These are phyloP conservation scores for Macrophomina pseudophaseolina DNA, from an alignment of 2,329 filamentous ascomycete species.

Conservation along the genomic window DNA sequence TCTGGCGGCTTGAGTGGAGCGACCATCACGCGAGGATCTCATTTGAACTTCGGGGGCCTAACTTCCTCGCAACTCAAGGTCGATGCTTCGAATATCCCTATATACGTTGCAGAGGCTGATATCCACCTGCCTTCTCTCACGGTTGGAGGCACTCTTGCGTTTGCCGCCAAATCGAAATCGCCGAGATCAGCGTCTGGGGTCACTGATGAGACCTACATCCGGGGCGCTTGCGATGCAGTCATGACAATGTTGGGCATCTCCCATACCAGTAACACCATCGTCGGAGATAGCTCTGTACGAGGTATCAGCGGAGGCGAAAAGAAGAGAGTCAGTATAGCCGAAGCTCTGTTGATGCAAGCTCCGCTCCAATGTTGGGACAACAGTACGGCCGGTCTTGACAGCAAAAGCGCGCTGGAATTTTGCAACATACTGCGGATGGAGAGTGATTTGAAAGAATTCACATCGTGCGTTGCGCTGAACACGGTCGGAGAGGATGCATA, in stretches of 20 bases:
- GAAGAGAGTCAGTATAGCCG: conserved; percentile 77
- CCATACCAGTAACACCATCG: conserved; percentile 71
- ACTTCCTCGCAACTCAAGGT: conserved; percentile 63
- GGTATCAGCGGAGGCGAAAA: conserved; percentile 73
- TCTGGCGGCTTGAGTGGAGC: conserved; percentile 71
- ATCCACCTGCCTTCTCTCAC: conserved; percentile 76
- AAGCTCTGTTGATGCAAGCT: conserved; percentile 67
- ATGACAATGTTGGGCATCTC: conserved; percentile 69
- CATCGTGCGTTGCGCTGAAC: background rate
- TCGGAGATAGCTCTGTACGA: conserved; percentile 74
- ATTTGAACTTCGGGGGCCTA: conserved; percentile 74
- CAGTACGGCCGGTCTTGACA: conserved; percentile 70
- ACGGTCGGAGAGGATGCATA: background rate
- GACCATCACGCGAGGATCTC: conserved; percentile 66
- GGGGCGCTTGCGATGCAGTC: conserved; percentile 31
- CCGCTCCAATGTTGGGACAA: conserved; percentile 73
- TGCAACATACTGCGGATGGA: conserved; percentile 48
- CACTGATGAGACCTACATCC: background rate
- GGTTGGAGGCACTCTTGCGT: conserved; percentile 77
- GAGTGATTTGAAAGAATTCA: background rate
- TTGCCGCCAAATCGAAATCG: conserved; percentile 71
- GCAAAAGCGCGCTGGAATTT: conserved; percentile 72
- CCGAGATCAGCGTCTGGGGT: conserved; percentile 53
- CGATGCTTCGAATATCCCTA: conserved; percentile 73
- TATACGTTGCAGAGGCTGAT: conserved; percentile 83